Evolutionary conservation across 1,284 basidiomycete genomes (phyloP).

Genomic region (Malassezia obtusa): DNA sequence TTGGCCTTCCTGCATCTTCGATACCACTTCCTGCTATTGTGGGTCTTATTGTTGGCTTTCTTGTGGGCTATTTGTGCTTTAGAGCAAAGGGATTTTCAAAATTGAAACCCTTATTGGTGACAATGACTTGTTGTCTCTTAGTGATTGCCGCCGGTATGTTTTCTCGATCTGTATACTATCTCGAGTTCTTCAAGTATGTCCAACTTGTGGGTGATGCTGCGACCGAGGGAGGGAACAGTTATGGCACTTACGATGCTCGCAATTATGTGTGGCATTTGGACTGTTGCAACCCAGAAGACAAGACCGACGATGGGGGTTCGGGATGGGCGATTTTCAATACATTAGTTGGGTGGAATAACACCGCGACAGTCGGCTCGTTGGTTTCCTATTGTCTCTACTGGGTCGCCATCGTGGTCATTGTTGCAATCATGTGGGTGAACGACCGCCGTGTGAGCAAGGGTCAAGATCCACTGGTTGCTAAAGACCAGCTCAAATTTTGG

Average conservation of each 20-base stretch:
- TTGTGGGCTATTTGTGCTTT: constrained; percentile 36
- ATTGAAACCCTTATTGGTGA: constrained; percentile 26
- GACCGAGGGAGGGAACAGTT: constrained; percentile 34
- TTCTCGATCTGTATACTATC: constrained; percentile 33
- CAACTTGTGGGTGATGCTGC: constrained; percentile 33
- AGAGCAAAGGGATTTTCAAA: not conserved
- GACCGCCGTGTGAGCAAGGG: not conserved
- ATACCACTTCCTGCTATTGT: constrained; percentile 44
- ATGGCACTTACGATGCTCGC: constrained; percentile 31
- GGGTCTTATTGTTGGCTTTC: constrained; percentile 28
- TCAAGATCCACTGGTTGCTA: not conserved
- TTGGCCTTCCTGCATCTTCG: constrained; percentile 37
- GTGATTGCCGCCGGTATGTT: constrained; percentile 43
- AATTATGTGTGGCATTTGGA: constrained; percentile 55
- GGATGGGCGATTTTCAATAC: constrained; percentile 43
- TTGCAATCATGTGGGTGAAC: not conserved
- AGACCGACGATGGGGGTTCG: constrained; percentile 44
- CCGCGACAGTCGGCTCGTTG: constrained; percentile 30
- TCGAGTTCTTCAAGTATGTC: constrained; percentile 40
- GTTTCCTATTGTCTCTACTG: constrained; percentile 39
- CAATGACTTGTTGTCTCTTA: constrained; percentile 33
- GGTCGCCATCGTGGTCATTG: constrained; percentile 21
- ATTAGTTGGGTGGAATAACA: constrained; percentile 44
- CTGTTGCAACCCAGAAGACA: constrained; percentile 63
- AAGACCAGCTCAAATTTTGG: constrained; percentile 1